A percentile compares a stretch with the other conserved stretches of the same genome.
These are phyloP conservation scores for Syncephalastrum contaminatum DNA, from an alignment of 371 early-diverging fungal genomes.

Conservation along the genomic window DNA sequence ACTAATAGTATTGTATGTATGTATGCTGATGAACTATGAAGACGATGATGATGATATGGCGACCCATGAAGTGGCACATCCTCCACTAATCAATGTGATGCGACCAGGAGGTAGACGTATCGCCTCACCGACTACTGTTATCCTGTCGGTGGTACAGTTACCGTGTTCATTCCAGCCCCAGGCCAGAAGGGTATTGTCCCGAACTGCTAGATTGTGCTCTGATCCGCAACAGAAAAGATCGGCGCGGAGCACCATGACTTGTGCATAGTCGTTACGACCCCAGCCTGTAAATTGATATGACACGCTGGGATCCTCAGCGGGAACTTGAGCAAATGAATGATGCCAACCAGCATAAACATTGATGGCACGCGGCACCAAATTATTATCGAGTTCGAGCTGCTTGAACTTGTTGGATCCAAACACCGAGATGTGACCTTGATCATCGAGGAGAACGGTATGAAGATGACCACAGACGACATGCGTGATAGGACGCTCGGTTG, in stretches of 20 bases:
- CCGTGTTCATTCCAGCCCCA: slow-evolving; percentile 98
- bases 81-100: slow-evolving; percentile 15
- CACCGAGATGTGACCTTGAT: slow-evolving; percentile 45
- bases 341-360: slow-evolving; percentile 74
- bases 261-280: slow-evolving; percentile 77
- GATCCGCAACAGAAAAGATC: slow-evolving; percentile 69
- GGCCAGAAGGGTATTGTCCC: slow-evolving; percentile 41
- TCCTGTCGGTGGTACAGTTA: slow-evolving; percentile 63
- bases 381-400: slow-evolving; percentile 41
- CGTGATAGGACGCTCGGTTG: slow-evolving; percentile 8
- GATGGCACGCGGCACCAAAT: neutral
- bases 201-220: slow-evolving; percentile 69
- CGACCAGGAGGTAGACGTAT: slow-evolving; percentile 3
- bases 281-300: slow-evolving; percentile 33
- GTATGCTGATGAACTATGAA: neutral
- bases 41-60: slow-evolving; percentile 3
- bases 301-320: slow-evolving; percentile 7
- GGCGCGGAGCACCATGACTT: slow-evolving; percentile 24
- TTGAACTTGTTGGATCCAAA: slow-evolving; percentile 68
- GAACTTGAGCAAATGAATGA: slow-evolving; percentile 55
- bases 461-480: slow-evolving; percentile 57
- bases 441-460: slow-evolving; percentile 45
- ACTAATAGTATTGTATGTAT: slow-evolving; percentile 3
- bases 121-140: slow-evolving; percentile 4
- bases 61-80: slow-evolving; percentile 27